These are phyloP conservation scores for Monotropa hypopitys DNA, from an alignment of 179 eudicot species.

Conservation along the genomic window DNA sequence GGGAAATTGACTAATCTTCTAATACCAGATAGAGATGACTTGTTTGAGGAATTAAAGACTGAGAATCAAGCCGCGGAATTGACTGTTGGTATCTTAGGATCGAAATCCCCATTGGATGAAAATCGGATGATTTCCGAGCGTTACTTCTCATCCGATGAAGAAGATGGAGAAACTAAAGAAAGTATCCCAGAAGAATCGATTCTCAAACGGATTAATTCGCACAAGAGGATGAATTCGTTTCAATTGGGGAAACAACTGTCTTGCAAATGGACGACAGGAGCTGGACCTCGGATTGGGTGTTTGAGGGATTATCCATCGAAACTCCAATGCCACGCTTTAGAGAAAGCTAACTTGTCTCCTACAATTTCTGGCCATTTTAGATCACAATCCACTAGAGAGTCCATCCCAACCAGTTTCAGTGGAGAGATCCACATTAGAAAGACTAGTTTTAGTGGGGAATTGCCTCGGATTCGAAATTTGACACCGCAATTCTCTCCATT, in stretches of 20 bases:
- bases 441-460: conserved; percentile 14
- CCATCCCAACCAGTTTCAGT: conserved; percentile 10
- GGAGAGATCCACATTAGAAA: neutral
- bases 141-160: conserved; percentile 14
- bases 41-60: conserved; percentile 21
- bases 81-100: neutral
- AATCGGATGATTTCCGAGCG: conserved; percentile 7
- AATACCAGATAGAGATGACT: conserved; percentile 39
- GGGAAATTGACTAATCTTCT: conserved; percentile 30
- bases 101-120: conserved; percentile 20
- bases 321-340: conserved; percentile 64
- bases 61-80: conserved; percentile 20
- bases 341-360: conserved; percentile 65
- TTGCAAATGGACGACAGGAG: conserved; percentile 85
- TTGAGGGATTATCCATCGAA: conserved; percentile 76
- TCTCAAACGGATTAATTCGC: conserved; percentile 58
- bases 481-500: conserved; percentile 24
- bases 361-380: conserved; percentile 30
- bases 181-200: conserved; percentile 44
- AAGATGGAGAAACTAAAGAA: conserved; percentile 24
- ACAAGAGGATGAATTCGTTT: conserved; percentile 55
- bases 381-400: conserved; percentile 11
- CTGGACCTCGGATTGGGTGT: conserved; percentile 90
- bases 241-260: conserved; percentile 82
- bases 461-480: conserved; percentile 12